Percentiles rank a stretch among this genome's conserved stretches.
Conservation (phyloP, 805 yeast genomes). For the Wickerhamiella kazuoi region DNA sequence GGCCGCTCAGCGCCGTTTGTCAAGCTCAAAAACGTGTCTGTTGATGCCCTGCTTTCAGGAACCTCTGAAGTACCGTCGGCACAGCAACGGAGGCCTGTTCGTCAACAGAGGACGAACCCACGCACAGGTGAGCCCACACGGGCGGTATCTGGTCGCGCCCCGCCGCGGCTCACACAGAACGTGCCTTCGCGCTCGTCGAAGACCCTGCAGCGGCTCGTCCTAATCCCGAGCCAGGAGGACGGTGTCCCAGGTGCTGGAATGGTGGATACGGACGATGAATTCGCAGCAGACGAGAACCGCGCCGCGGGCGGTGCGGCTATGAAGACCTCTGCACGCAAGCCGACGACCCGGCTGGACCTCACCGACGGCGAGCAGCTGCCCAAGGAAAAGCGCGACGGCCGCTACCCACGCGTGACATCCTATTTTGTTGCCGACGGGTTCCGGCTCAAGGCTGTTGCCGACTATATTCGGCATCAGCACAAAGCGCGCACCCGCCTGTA, state of each 20-base stretch:
- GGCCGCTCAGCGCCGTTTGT: constrained; percentile 26
- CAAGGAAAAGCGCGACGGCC: constrained; percentile 32
- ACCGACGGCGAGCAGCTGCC: constrained; percentile 23
- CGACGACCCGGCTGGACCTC: no score
- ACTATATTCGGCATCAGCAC: constrained; percentile 51
- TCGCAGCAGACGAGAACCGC: constrained; percentile 4
- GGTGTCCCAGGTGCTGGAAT: constrained; percentile 13
- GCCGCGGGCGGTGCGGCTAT: no score
- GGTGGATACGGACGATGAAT: constrained; percentile 1
- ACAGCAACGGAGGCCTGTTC: constrained; percentile 21
- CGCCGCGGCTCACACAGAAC: constrained; percentile 15
- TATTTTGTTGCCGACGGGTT: constrained; percentile 77
- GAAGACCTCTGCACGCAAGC: no score
- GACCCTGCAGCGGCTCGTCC: constrained; percentile 67
- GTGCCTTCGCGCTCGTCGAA: constrained; percentile 50
- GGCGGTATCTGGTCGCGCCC: constrained; percentile 1
- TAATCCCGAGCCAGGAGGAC: constrained; percentile 27
- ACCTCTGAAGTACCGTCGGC: constrained; percentile 83
- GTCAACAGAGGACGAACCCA: neutral
- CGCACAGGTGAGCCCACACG: neutral
- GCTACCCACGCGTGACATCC: constrained; percentile 75
- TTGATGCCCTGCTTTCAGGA: constrained; percentile 59
- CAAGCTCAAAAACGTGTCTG: constrained; percentile 62
- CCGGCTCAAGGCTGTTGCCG: constrained; percentile 41
- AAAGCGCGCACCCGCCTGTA: constrained; percentile 73